These are phyloP conservation scores for Calonectria ilicicola DNA, from an alignment of 2,329 filamentous ascomycete genomes.

Conservation along the genomic window DNA sequence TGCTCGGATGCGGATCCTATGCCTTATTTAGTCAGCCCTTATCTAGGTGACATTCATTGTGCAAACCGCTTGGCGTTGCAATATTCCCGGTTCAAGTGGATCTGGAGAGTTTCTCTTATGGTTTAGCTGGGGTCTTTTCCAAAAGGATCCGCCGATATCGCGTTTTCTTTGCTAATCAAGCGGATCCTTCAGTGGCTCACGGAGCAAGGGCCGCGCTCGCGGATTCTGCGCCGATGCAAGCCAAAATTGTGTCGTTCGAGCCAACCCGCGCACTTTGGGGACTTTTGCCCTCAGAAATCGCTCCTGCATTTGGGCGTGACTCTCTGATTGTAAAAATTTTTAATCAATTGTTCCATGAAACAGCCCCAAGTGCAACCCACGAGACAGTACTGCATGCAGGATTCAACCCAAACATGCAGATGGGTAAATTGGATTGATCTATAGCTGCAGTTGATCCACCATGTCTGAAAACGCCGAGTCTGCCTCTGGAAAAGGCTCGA, in stretches of 20 bases:
- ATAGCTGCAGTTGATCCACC: not conserved
- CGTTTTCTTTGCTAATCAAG: not conserved
- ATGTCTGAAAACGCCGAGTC: not conserved
- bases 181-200: not conserved
- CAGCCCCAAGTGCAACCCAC: not conserved
- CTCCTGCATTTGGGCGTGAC: not conserved
- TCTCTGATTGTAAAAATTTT: not conserved
- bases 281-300: not conserved
- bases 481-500: not conserved
- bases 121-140: not conserved
- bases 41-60: too few species aligned
- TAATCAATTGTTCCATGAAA: not conserved
- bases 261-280: not conserved
- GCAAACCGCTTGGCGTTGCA: not conserved
- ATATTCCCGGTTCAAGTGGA: not conserved
- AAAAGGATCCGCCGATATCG: constrained; percentile 1
- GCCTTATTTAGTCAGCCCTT: too few species aligned
- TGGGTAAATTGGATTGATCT: not conserved
- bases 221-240: constrained; percentile 5
- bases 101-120: not conserved
- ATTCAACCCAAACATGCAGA: not conserved
- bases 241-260: not conserved
- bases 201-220: not conserved
- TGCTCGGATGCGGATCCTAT: too few species aligned
- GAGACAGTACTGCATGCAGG: too few species aligned